A percentile compares a stretch with the other conserved stretches of the same genome.
These are phyloP conservation scores for Aspergillus ellipticus DNA, from an alignment of 495 filamentous ascomycete genomes.

Conservation along the genomic window DNA sequence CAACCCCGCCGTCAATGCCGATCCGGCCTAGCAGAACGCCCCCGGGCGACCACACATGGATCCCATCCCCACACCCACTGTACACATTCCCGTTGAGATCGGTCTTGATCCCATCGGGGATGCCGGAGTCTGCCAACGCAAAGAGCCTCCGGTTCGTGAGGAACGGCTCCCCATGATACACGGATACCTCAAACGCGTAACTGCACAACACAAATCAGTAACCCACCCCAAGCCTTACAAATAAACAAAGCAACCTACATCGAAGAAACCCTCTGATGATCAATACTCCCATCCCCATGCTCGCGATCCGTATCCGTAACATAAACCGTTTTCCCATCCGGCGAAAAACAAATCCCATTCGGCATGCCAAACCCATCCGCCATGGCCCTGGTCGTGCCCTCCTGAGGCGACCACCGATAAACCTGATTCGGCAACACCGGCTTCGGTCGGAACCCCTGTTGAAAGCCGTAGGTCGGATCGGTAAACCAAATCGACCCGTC, in stretches of 20 bases:
- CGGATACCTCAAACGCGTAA: slow-evolving; percentile 28
- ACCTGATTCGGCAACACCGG: slow-evolving; percentile 54
- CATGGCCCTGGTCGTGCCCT: slow-evolving; percentile 45
- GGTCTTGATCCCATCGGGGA: slow-evolving; percentile 59
- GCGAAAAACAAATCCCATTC: slow-evolving; percentile 57
- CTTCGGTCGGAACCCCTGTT: slow-evolving; percentile 52
- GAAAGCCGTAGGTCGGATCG: slow-evolving; percentile 57
- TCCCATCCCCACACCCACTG: slow-evolving; percentile 55
- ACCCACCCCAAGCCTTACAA: neutral
- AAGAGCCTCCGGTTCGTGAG: slow-evolving; percentile 53
- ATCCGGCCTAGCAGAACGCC: slow-evolving; percentile 57
- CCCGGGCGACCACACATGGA: slow-evolving; percentile 57
- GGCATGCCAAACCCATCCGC: slow-evolving; percentile 54
- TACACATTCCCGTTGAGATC: slow-evolving; percentile 61
- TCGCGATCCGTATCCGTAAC: slow-evolving; percentile 53
- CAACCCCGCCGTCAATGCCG: slow-evolving; percentile 35
- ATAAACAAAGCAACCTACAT: slow-evolving; percentile 18
- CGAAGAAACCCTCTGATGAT: slow-evolving; percentile 16
- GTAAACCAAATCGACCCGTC: slow-evolving; percentile 62
- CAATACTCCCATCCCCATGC: slow-evolving; percentile 32
- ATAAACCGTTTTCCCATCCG: slow-evolving; percentile 49
- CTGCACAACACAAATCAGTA: slow-evolving; percentile 3
- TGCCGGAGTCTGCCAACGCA: slow-evolving; percentile 50
- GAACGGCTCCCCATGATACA: slow-evolving; percentile 28
- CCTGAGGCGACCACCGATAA: slow-evolving; percentile 48